Evolutionary conservation across 305 asterid genomes (phyloP).

Genomic region (Fraxinus albicans): DNA sequence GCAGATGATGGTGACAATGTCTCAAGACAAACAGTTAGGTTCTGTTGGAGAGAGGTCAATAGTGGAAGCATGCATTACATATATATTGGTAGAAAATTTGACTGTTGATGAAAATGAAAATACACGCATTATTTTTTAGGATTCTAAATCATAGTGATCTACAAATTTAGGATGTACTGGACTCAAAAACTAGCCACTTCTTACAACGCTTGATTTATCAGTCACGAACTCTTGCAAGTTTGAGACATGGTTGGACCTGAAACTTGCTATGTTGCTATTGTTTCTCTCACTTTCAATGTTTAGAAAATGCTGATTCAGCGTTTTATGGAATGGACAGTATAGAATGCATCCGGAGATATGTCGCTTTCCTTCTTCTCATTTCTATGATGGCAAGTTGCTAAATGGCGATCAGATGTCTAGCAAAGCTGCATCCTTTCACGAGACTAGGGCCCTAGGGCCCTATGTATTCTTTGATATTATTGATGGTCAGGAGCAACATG

Average conservation of each 20-base stretch:
- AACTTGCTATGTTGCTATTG: neutral
- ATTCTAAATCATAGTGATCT: neutral
- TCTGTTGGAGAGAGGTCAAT: neutral
- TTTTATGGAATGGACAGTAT: constrained; percentile 60
- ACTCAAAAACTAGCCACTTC: neutral
- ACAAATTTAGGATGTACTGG: constrained; percentile 1
- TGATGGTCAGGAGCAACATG: constrained; percentile 92
- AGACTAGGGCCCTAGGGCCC: constrained; percentile 82
- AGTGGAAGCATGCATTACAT: neutral
- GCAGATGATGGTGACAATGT: neutral
- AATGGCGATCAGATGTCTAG: constrained; percentile 25
- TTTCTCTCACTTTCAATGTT: neutral
- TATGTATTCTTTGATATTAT: constrained; percentile 81
- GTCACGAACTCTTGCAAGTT: neutral
- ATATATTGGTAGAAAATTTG: neutral
- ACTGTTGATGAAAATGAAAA: neutral
- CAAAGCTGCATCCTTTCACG: constrained; percentile 79
- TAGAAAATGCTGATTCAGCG: neutral
- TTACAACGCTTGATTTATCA: neutral
- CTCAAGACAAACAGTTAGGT: neutral
- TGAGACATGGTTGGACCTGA: neutral
- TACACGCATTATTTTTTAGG: neutral
- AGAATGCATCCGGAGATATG: constrained; percentile 99
- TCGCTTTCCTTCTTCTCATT: constrained; percentile 87
- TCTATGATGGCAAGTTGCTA: constrained; percentile 91